Conservation (phyloP, 495 filamentous ascomycete species). For the Parathielavia hyrcaniae region DNA sequence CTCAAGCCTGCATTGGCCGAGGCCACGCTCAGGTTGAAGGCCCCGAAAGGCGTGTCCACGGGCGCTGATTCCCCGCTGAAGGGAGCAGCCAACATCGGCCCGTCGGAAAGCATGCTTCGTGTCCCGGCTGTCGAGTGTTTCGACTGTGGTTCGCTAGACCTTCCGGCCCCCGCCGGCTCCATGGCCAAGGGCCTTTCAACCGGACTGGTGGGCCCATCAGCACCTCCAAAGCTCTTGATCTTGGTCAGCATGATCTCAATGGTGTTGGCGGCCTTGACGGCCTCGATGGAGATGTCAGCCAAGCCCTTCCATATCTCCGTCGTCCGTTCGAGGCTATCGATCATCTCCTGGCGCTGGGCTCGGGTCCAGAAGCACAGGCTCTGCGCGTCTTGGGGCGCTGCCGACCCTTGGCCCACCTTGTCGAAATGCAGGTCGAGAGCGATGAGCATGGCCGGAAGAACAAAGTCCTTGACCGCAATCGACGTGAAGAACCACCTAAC, state of each 20-base stretch:
- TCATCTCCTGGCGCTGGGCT: constrained; percentile 70
- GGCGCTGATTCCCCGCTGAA: constrained; percentile 33
- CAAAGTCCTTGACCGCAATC: constrained; percentile 75
- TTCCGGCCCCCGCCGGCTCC: constrained; percentile 29
- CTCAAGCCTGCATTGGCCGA: constrained; percentile 3
- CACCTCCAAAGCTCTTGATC: constrained; percentile 45
- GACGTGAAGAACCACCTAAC: constrained; percentile 70
- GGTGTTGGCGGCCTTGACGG: constrained; percentile 73
- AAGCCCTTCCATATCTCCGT: constrained; percentile 72
- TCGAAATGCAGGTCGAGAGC: constrained; percentile 65
- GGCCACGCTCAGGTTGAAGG: constrained; percentile 31
- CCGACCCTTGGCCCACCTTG: constrained; percentile 33
- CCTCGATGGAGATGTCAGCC: constrained; percentile 73
- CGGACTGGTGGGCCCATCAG: constrained; percentile 16
- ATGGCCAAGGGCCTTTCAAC: constrained; percentile 26
- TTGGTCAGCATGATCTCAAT: constrained; percentile 75
- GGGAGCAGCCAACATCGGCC: constrained; percentile 52
- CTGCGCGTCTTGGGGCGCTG: constrained; percentile 33
- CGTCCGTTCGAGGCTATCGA: constrained; percentile 61
- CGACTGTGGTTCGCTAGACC: constrained; percentile 38
- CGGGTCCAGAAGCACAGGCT: constrained; percentile 61
- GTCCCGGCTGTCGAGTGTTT: constrained; percentile 75
- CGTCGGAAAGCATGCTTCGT: constrained; percentile 68
- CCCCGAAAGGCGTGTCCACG: constrained; percentile 36
- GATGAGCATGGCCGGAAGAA: constrained; percentile 85